phyloP scores from a whole-genome alignment of 2,329 filamentous ascomycete genomes.

The Sarocladium kiliense region DNA sequence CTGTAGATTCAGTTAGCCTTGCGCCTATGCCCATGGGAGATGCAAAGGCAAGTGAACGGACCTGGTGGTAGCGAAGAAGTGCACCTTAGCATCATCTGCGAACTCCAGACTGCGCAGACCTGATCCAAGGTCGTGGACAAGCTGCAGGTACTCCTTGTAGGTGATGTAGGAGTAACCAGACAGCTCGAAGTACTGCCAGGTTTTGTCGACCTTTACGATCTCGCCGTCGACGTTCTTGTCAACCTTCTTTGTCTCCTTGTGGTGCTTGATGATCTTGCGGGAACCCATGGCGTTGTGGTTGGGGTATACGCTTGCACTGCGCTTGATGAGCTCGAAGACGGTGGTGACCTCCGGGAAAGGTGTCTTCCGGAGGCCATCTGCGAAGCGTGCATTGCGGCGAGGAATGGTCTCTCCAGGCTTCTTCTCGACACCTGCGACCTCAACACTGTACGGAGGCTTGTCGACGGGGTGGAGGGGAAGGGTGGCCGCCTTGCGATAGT shows the following conservation, averaged over 20 bases:
- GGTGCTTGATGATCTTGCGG: constrained; percentile 69
- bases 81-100: constrained; percentile 60
- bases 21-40: neutral
- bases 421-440: constrained; percentile 62
- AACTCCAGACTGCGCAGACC: constrained; percentile 73
- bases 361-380: constrained; percentile 61
- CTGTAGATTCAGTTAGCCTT: constrained; percentile 32
- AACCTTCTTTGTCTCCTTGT: constrained; percentile 82
- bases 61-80: constrained; percentile 83
- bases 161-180: constrained; percentile 70
- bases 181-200: constrained; percentile 88
- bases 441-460: constrained; percentile 70
- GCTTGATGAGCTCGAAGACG: constrained; percentile 71
- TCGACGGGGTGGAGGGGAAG: constrained; percentile 55
- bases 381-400: constrained; percentile 65
- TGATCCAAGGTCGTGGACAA: constrained; percentile 63
- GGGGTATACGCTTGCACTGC: constrained; percentile 58
- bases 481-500: constrained; percentile 35
- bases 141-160: constrained; percentile 73
- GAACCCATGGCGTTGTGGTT: constrained; percentile 63
- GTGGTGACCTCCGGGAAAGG: constrained; percentile 69
- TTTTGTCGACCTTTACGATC: constrained; percentile 76
- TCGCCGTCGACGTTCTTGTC: constrained; percentile 83
- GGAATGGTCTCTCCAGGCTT: constrained; percentile 80
- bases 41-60: constrained; percentile 27